Evolutionary conservation across 768 basidiomycete species (phyloP), one percentile per base, ranked within the genome.

Genomic region (Fibroporia radiculosa): DNA sequence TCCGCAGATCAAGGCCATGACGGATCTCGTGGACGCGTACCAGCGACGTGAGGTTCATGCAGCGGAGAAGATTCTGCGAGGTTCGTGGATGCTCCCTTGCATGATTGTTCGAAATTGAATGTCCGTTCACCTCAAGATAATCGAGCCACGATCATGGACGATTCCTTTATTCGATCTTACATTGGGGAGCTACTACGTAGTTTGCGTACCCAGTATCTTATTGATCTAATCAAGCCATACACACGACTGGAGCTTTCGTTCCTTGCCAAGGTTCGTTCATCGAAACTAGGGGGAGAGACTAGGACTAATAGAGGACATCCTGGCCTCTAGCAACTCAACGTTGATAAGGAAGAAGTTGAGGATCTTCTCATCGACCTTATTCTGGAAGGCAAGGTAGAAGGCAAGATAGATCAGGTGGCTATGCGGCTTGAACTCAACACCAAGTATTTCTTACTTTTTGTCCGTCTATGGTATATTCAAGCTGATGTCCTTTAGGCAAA

Each of bases 181-280:
- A 97, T 98, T 42, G 93, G 93, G 50, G 96, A 98, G 63, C 81
- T 99, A 16, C 74, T 99, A 48, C 85, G 88, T 41, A 93, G 91
- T 59, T 67, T 99, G 46, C 77, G 96, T 6, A 98, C 96, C 0
- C 92, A 95, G 57, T 99, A 97, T 60, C 78, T 99, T 54, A 92
- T 98, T 54, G 96, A 98, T 59, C 79, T 97, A 48, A 96, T 98
- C 71, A 95, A 93, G 62, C 93, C 96, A 6, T 99, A 99, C 67
- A 93, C 90, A 1, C 76, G 95, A 25, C 74, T 99, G 24, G 95
- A 98, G 62, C 73, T 98, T 32, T 77, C 84, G 16, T 96, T 93
- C 74, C 77, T 99, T 4, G 93, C 90, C 26, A 90, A 88, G 73
- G 93, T 87, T 50, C 39, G 69, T 35, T 7, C 14, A 31, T 31